These are phyloP conservation scores for Ehretia macrophylla DNA, from an alignment of 257 asterid species.

Conservation along the genomic window DNA sequence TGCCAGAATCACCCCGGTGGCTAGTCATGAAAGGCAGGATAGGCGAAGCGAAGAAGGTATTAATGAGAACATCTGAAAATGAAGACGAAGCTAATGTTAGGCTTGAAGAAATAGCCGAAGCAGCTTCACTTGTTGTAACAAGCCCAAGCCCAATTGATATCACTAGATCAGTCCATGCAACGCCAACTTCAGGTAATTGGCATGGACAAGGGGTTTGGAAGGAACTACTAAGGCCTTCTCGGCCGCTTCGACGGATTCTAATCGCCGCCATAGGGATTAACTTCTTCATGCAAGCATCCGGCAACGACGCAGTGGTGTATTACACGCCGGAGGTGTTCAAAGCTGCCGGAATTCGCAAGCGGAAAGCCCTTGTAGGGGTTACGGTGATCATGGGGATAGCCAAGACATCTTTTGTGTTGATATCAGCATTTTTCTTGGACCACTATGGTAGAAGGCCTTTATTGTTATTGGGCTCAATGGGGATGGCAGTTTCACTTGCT, in stretches of 20 bases:
- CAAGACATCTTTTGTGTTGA: conserved; percentile 54
- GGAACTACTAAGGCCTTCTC: conserved; percentile 50
- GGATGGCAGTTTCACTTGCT: conserved; percentile 47
- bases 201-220: conserved; percentile 62
- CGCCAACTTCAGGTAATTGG: conserved; percentile 16
- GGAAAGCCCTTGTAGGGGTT: conserved; percentile 51
- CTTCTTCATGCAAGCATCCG: conserved; percentile 93
- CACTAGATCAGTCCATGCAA: not conserved
- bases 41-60: conserved; percentile 46
- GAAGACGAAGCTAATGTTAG: conserved; percentile 55
- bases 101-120: conserved; percentile 45
- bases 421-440: conserved; percentile 71
- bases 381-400: conserved; percentile 68
- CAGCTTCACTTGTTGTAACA: conserved; percentile 17
- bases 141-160: not conserved
- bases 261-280: conserved; percentile 72
- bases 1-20: conserved; percentile 97
- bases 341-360: conserved; percentile 57
- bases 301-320: conserved; percentile 83
- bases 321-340: conserved; percentile 78
- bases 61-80: conserved; percentile 48
- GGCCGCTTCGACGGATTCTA: conserved; percentile 50
- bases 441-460: conserved; percentile 74
- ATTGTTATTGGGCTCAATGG: conserved; percentile 52
- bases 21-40: conserved; percentile 58